These are phyloP conservation scores for Colletotrichum phormii DNA, from an alignment of 2,329 filamentous ascomycete genomes.

Conservation along the genomic window DNA sequence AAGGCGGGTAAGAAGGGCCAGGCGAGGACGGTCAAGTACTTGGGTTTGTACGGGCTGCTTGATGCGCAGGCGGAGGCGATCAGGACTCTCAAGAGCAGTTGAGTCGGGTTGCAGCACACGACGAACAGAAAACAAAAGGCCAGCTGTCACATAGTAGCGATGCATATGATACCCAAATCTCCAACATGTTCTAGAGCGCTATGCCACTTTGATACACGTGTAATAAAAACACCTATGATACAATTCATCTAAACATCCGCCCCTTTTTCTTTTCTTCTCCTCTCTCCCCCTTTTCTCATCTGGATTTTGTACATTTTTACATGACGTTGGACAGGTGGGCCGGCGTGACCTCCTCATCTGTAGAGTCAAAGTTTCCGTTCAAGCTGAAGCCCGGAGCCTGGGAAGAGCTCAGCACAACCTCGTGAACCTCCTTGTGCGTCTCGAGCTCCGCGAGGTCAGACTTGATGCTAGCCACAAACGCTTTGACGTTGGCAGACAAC, in stretches of 20 bases:
- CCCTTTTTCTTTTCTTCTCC: conserved; percentile 3
- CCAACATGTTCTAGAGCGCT: conserved; percentile 36
- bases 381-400: conserved; percentile 88
- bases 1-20: conserved; percentile 57
- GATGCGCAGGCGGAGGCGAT: conserved; percentile 65
- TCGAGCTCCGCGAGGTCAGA: conserved; percentile 69
- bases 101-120: neutral
- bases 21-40: conserved; percentile 60
- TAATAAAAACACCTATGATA: conserved; percentile 52
- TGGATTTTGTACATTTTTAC: conserved; percentile 53
- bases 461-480: conserved; percentile 81
- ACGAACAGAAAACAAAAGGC: neutral
- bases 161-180: conserved; percentile 46
- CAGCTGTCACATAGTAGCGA: conserved; percentile 25
- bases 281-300: neutral
- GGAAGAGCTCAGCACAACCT: conserved; percentile 86
- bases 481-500: conserved; percentile 85
- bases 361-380: conserved; percentile 79
- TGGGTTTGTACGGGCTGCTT: conserved; percentile 64
- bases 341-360: conserved; percentile 66
- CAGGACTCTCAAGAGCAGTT: conserved; percentile 57
- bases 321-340: conserved; percentile 65
- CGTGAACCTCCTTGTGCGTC: conserved; percentile 59
- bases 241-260: conserved; percentile 41
- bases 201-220: conserved; percentile 35